Base-by-base conservation (phyloP, 2,329 filamentous ascomycete genomes). In the Penicillium vulpinum region DNA sequence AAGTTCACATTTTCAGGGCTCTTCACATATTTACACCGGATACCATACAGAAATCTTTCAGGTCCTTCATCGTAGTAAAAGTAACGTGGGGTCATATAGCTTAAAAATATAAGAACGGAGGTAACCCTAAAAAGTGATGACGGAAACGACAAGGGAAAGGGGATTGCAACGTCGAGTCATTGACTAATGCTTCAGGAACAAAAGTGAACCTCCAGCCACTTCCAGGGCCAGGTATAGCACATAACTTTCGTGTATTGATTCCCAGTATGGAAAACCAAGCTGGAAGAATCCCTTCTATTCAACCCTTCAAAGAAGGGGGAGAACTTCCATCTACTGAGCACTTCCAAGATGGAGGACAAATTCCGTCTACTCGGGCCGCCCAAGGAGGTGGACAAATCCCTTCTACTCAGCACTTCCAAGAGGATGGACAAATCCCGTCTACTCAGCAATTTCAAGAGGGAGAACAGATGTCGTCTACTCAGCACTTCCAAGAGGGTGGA, bases 121-220 rank as follows among this genome's bases (percentile, higher is more conserved):
- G 1, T 9, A n/a, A 18, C 44, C 21, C 18, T 46, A 33, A 35
- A 33, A 24, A 46, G 44, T 46, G 18, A 46, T 46, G 44, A 46
- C 29, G 44, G 29, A 24, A 11, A 46, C 18, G 28, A 45, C 28
- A 45, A 31, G 2, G 2, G 9, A 13, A 2, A n/a, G 16, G 1
- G 5, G 26, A 43, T 43, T 11, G 9, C n/a, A 41, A 13, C 16
- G 6, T 28, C 24, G n/a, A 56, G 58, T 55, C 56, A 41, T 61
- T 56, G 56, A 61, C 39, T 61, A 22, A 54, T 31, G 5, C 7
- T 29, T n/a, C 18, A 29, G 24, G 13, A 45, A 39, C 47, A 53
- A 53, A 56, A 53, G 11, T 2, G 26, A 16, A 11, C 9, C 9
- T 9, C 9, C 15, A 5, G 29, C 44, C 44, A 35, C 44, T 46